A percentile compares a stretch with the other conserved stretches of the same genome.
Conservation (phyloP, 2,329 filamentous ascomycete species). For the Leptographium galeiforme region DNA sequence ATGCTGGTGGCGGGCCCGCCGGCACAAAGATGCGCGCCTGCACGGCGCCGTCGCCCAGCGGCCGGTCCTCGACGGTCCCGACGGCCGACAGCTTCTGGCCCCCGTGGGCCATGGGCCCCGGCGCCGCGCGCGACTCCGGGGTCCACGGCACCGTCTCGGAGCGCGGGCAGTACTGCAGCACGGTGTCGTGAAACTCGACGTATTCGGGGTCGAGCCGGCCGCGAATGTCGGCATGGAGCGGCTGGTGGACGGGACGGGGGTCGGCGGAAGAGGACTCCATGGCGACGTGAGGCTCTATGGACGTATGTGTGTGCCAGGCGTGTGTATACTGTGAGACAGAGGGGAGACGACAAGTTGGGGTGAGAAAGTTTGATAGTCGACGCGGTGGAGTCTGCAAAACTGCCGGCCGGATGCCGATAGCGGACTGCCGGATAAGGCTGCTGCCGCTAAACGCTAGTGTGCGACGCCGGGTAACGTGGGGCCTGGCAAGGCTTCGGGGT, state of each 20-base stretch:
- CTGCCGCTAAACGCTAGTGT: too few species aligned
- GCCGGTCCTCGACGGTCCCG: constrained; percentile 10
- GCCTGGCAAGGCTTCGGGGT: too few species aligned
- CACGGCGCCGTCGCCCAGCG: constrained; percentile 18
- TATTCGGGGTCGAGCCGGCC: constrained; percentile 23
- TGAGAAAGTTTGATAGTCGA: too few species aligned
- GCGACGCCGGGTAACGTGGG: too few species aligned
- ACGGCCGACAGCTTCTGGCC: background rate
- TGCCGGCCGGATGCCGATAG: too few species aligned
- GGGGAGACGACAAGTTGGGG: too few species aligned
- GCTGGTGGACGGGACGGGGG: constrained; percentile 13
- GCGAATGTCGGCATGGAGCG: constrained; percentile 20
- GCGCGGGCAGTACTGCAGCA: constrained; percentile 22
- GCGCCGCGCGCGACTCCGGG: constrained; percentile 15
- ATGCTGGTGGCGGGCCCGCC: constrained; percentile 10
- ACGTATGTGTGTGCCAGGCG: too few species aligned
- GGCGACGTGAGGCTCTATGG: background rate
- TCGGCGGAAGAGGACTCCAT: background rate
- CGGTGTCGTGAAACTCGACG: constrained; percentile 22
- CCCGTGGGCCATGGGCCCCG: constrained; percentile 12
- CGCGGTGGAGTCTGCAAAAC: too few species aligned
- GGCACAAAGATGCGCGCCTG: constrained; percentile 21
- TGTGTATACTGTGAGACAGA: too few species aligned
- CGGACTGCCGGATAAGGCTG: too few species aligned
- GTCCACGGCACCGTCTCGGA: constrained; percentile 22